Base-by-base conservation (phyloP, 768 basidiomycete species). In the Macrolepiota albuminosa region DNA sequence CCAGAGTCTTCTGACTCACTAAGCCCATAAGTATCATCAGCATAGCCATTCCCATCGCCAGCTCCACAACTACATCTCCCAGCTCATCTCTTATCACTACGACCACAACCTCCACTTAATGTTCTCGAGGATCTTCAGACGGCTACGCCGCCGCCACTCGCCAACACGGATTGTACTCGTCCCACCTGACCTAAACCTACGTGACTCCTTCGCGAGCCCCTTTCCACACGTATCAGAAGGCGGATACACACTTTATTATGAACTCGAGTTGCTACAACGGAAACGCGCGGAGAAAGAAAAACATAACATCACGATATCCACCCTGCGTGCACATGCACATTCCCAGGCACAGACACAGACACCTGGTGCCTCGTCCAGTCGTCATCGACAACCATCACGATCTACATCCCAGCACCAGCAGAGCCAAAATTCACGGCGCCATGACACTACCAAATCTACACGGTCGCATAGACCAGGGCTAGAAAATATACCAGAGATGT, bases 211-310 rank as follows among this genome's bases (percentile, higher is more conserved):
- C 59, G 64, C 64, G 37, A 70, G 67, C 24, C 77, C 77, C 0
- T 78, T 80, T 60, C 77, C 77, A 8, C 67, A 67, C 6, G 74
- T 80, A 34, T 68, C 72, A 2, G 65, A 68, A 26, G 78, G 78
- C 18, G 77, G 77, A n/a, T 80, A 80, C 66, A 72, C 63, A 26
- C 69, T 67, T 60, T 80, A 76, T 59, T 80, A 79, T 62, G 64
- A 66, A 14, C 65, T 67, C 56, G 63, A 66, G 31, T 47, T 64
- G 49, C 63, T 65, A 3, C 50, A 61, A 31, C 64, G 58, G 13
- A 65, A 58, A 57, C 55, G 50, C 26, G 29, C 62, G 10, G 66
- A 59, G 48, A 58, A 61, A 24, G 59, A 59, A 43, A 45, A 36
- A 11, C 62, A 49, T 3, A 42, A 42, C n/a, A 21, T 48, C 8